Evolutionary conservation across 371 early-diverging fungal species (phyloP), one percentile per base, ranked within the genome.

Genomic region (Conidiobolus incongruus): DNA sequence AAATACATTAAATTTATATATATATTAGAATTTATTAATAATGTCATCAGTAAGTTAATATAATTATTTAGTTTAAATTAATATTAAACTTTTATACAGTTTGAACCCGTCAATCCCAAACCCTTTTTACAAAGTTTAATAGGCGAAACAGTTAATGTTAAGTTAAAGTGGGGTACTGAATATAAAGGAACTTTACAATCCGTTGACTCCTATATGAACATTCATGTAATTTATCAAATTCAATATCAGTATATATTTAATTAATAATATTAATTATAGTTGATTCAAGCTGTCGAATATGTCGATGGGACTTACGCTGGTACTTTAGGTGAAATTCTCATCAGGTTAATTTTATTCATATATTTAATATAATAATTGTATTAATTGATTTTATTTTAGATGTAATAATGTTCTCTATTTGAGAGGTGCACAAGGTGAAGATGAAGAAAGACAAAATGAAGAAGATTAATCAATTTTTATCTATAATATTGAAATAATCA

Each of bases 81-180:
- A n/a, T n/a, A n/a, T n/a, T n/a, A n/a, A n/a, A n/a, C n/a, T n/a
- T n/a, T n/a, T n/a, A n/a, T n/a, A n/a, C n/a, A 84, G 74, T 86
- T 86, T 65, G 71, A 70, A 35, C 92, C 91, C 21, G 82, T 91
- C 44, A 97, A 97, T 62, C 97, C 97, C 37, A 87, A 83, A 59
- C 97, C 95, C 10, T 95, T 90, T 58, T 69, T 97, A 40, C 82
- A 77, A 50, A 81, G 79, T 38, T 70, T 90, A 31, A 86, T 84
- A 22, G 93, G 92, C 37, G 84, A 91, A 54, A 73, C 88, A 21
- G 77, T 94, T 2, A 60, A 86, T 45, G 83, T 87, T 49, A 82
- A 81, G 62, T 67, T 94, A 52, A 97, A 97, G 70, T 97, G 95
- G 94, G 94, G 93, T 46, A 77, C 80, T 62, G 93, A 93, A 58